Conservation (phyloP, 345 rosid genomes). For the Crucihimalaya himalaica region DNA sequence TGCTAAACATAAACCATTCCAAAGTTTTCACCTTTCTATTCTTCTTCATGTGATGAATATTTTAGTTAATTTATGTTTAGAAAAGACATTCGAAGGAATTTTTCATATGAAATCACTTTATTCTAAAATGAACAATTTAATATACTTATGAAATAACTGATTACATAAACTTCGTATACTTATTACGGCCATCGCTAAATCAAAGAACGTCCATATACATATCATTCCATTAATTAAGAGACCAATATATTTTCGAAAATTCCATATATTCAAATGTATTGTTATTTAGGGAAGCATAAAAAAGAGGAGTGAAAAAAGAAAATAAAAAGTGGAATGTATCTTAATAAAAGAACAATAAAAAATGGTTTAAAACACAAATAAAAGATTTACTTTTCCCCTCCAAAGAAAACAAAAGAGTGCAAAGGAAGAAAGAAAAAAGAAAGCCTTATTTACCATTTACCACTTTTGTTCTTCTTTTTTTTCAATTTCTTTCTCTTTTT, state of each 20-base stretch:
- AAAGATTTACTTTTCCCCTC: slow-evolving; percentile 38
- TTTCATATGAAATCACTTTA: slow-evolving; percentile 5
- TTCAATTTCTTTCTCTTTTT: slow-evolving; percentile 5
- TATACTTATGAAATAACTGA: neutral
- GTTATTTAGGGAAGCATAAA: neutral
- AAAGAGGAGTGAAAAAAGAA: neutral
- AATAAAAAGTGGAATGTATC: slow-evolving; percentile 30
- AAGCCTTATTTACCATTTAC: slow-evolving; percentile 43
- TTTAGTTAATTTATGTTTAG: slow-evolving; percentile 3
- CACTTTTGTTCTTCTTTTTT: slow-evolving; percentile 27
- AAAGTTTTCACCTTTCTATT: slow-evolving; percentile 40
- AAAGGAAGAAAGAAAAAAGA: slow-evolving; percentile 46
- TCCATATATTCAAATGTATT: neutral
- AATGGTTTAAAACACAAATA: slow-evolving; percentile 25
- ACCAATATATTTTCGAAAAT: neutral
- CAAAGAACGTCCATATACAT: slow-evolving; percentile 1
- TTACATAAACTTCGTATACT: neutral
- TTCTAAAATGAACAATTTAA: no score
- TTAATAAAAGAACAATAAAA: slow-evolving; percentile 31
- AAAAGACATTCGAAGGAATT: slow-evolving; percentile 13
- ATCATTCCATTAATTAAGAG: neutral
- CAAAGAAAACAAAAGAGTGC: slow-evolving; percentile 41
- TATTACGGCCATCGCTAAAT: neutral
- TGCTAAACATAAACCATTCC: slow-evolving; percentile 39
- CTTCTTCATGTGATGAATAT: slow-evolving; percentile 31